These are phyloP conservation scores for Pyrenula aspistea DNA, from an alignment of 495 filamentous ascomycete species.

Conservation along the genomic window DNA sequence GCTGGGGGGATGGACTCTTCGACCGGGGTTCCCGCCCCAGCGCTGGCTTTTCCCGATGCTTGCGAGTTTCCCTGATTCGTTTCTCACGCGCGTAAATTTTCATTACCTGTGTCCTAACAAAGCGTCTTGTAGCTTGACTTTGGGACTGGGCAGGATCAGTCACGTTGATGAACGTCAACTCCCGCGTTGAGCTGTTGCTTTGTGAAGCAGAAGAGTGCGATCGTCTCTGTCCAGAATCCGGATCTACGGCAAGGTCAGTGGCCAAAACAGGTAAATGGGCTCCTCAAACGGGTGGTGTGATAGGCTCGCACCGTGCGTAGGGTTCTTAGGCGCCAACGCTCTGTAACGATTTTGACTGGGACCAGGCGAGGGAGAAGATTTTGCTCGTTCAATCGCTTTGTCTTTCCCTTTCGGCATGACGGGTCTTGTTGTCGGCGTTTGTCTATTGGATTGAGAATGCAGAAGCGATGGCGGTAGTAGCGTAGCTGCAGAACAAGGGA, in stretches of 20 bases:
- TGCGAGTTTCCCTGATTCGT: background rate
- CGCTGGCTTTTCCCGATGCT: background rate
- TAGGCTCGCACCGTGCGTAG: background rate
- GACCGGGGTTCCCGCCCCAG: background rate
- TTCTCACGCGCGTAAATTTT: background rate
- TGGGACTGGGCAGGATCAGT: background rate
- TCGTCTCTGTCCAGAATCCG: background rate
- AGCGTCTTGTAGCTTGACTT: background rate
- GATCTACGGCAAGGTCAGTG: background rate
- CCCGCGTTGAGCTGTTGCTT: background rate
- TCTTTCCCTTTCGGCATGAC: background rate
- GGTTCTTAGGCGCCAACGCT: background rate
- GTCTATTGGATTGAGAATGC: background rate
- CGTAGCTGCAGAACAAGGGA: background rate
- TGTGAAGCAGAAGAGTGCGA: background rate
- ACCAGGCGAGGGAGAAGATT: background rate
- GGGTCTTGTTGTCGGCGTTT: background rate
- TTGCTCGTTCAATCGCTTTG: background rate
- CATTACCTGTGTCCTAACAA: background rate
- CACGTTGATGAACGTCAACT: background rate
- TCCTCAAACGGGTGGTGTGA: background rate
- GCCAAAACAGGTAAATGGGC: background rate
- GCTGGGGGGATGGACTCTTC: background rate
- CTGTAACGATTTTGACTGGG: background rate
- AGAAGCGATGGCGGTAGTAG: background rate